Conservation (phyloP, 805 yeast genomes). For the Maudiozyma saulgeensis region DNA sequence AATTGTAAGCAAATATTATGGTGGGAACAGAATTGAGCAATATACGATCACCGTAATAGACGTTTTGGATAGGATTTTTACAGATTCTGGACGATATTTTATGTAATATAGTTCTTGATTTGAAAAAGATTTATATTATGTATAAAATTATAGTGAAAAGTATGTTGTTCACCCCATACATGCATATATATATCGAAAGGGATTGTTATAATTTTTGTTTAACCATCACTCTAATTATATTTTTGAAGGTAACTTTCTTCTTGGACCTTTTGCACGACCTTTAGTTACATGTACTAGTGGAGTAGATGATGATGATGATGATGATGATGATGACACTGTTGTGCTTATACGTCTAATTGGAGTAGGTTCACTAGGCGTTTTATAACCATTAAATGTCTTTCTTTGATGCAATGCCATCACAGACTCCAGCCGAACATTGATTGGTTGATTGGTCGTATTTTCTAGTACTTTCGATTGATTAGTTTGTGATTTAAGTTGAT, state of each 20-base stretch:
- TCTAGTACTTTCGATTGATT: neutral
- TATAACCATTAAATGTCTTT: neutral
- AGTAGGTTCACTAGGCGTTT: neutral
- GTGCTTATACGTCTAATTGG: neutral
- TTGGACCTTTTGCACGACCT: conserved; percentile 31
- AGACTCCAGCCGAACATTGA: neutral
- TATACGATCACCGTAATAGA: too few relatives aligned
- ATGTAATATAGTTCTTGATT: too few relatives aligned
- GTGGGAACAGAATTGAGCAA: too few relatives aligned
- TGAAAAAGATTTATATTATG: too few relatives aligned
- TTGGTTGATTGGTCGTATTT: neutral
- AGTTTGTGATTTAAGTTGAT: conserved; percentile 6
- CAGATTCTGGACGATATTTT: too few relatives aligned
- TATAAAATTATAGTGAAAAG: too few relatives aligned
- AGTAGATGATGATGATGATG: too few relatives aligned
- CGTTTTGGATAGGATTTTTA: too few relatives aligned
- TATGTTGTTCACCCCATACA: neutral
- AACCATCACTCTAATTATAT: neutral
- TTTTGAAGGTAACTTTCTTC: conserved; percentile 29
- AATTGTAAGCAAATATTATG: too few relatives aligned
- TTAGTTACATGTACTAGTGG: conserved; percentile 25
- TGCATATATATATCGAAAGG: neutral
- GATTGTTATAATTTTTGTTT: neutral
- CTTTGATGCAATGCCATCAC: neutral
- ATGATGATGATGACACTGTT: neutral